phyloP scores from a whole-genome alignment of 2,329 filamentous ascomycete genomes.

The Leptographium procerum region DNA sequence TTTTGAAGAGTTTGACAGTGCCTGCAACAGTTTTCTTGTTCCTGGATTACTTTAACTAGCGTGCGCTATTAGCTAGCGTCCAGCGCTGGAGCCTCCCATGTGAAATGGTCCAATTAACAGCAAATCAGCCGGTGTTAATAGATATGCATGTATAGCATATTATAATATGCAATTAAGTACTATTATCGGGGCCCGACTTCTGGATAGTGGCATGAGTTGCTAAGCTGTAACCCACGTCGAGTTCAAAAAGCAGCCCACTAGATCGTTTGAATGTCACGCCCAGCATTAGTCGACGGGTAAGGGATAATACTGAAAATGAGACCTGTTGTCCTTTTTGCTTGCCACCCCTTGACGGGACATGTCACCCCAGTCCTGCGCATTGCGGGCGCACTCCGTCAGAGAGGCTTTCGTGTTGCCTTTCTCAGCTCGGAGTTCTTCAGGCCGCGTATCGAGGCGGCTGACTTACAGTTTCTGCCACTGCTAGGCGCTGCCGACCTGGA shows the following conservation, averaged over 20 bases:
- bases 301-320: not conserved
- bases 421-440: conserved; percentile 24
- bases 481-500: conserved; percentile 21
- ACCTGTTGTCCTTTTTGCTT: conserved; percentile 20
- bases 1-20: not conserved
- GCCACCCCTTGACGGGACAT: conserved; percentile 26
- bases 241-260: not conserved
- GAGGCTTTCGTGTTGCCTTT: conserved; percentile 22
- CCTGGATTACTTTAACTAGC: too few relatives aligned
- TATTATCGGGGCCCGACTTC: too few relatives aligned
- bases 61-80: too few relatives aligned
- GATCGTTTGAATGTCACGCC: not conserved
- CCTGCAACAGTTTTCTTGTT: not conserved
- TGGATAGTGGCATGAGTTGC: too few relatives aligned
- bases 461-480: conserved; percentile 22
- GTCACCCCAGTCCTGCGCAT: conserved; percentile 24
- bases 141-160: too few relatives aligned
- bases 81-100: too few relatives aligned
- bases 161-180: too few relatives aligned
- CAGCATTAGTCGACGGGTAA: not conserved
- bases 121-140: too few relatives aligned
- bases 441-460: conserved; percentile 21
- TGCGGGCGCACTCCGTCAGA: conserved; percentile 18
- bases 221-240: too few relatives aligned
- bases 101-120: too few relatives aligned